Percentiles rank a stretch among this genome's conserved stretches.
phyloP scores from a whole-genome alignment of 805 yeast genomes.

The Kodamaea fukazawae region DNA sequence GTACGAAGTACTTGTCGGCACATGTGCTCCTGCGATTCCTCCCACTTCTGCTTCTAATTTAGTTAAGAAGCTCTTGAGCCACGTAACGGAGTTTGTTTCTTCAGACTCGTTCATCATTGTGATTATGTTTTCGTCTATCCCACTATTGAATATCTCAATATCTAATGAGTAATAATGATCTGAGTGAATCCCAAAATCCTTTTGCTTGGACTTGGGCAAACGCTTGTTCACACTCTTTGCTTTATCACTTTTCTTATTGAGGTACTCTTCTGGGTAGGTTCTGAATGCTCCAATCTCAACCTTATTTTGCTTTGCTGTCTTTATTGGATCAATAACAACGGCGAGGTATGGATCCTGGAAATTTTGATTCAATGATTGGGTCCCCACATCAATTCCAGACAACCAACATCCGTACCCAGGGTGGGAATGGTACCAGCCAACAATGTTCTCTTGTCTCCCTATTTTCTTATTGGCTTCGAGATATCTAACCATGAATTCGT shows the following conservation, averaged over 20 bases:
- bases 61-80: conserved; percentile 12
- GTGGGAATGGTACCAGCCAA: conserved; percentile 99
- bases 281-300: conserved; percentile 89
- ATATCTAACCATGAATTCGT: conserved; percentile 91
- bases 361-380: conserved; percentile 80
- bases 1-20: conserved; percentile 1
- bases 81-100: conserved; percentile 11
- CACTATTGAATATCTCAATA: conserved; percentile 56
- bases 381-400: conserved; percentile 87
- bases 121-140: conserved; percentile 37
- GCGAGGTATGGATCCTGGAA: conserved; percentile 93
- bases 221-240: conserved; percentile 9
- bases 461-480: conserved; percentile 52
- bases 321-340: conserved; percentile 80
- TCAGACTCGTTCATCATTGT: conserved; percentile 11
- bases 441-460: conserved; percentile 59
- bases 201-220: conserved; percentile 50
- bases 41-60: conserved; percentile 4
- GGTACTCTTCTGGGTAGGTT: conserved; percentile 50
- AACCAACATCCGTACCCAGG: conserved; percentile 99
- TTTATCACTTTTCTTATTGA: conserved; percentile 12
- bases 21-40: neutral
- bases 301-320: conserved; percentile 56
- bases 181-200: conserved; percentile 71
- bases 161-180: conserved; percentile 65